Evolutionary conservation across 768 basidiomycete genomes (phyloP), one percentile per base, ranked within the genome.

Genomic region (Tubosaeta brunneosetosa): DNA sequence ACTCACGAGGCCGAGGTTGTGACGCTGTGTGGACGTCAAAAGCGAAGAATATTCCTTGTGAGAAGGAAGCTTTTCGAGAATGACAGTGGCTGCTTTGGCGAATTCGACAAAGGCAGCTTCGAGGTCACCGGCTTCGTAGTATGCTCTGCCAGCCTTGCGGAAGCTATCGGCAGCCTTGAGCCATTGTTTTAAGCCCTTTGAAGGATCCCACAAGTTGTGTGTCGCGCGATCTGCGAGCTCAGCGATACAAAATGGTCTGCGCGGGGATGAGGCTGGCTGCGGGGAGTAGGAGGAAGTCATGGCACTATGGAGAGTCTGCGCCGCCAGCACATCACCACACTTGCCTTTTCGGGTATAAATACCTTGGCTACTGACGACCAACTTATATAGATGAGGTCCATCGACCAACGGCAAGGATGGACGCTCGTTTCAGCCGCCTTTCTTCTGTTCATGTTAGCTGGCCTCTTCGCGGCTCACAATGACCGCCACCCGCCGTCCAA

Each of bases 1-100:
- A 82, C 88, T 69, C 67, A 91, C 90, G 74, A 82, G 66, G 31
- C 75, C 78, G 16, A 91, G 76, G 66, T 88, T 88, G 47, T 80
- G 72, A 48, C 83, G 76, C 61, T 91, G 89, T 11, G 75, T 72
- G 6, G 70, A 49, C 42, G 66, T 83, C 59, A 92, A 66, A 42
- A 82, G 66, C 1, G 71, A 72, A 32, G 76, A 60, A 64, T 86
- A 91, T 41, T 88, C 83, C 49, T 76, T 72, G 70, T 91, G 90
- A 1, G 73, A 71, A 0, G 89, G 89, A n/a, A 92, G 72, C 57
- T 80, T 84, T 72, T 92, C 88, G 11, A 89, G 78, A 6, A 90
- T 86, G 52, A 91, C 72, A 1, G 86, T 88, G 0, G 88, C 88
- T 9, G 88, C 86, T 54, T 76, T 81, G 3, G 88, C 88, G 46